Percentiles rank a stretch among this genome's conserved stretches.
Conservation (phyloP, 768 basidiomycete genomes). For the Boletellus ananas region DNA sequence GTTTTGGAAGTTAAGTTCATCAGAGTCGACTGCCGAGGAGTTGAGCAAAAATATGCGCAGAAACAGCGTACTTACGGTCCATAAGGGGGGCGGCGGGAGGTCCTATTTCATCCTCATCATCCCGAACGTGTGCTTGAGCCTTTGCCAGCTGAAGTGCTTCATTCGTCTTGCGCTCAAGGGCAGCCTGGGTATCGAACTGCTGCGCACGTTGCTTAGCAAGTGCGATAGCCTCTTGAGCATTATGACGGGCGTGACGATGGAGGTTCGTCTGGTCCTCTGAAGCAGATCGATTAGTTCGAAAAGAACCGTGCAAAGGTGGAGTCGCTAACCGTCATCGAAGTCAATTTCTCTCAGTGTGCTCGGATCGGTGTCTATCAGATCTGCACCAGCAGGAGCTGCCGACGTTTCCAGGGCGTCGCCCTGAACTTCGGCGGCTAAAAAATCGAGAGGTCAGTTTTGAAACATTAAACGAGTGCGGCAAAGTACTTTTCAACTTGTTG, state of each 20-base stretch:
- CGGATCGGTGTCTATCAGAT: constrained; percentile 53
- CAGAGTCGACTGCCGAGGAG: constrained; percentile 70
- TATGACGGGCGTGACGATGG: constrained; percentile 77
- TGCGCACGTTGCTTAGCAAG: constrained; percentile 75
- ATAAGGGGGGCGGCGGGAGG: constrained; percentile 49
- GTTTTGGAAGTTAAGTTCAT: constrained; percentile 99
- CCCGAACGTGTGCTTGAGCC: constrained; percentile 41
- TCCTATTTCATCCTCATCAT: constrained; percentile 38
- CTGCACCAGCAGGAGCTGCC: constrained; percentile 52
- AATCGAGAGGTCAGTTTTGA: constrained; percentile 11
- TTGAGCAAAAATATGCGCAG: constrained; percentile 1
- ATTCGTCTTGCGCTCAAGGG: constrained; percentile 74
- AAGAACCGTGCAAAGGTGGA: neutral
- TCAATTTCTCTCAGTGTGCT: constrained; percentile 67
- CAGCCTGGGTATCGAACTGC: constrained; percentile 83
- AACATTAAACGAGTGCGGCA: constrained; percentile 7
- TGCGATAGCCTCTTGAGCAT: constrained; percentile 85
- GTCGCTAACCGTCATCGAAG: constrained; percentile 79
- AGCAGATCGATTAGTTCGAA: constrained; percentile 2
- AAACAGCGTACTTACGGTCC: constrained; percentile 53
- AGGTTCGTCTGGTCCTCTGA: constrained; percentile 87
- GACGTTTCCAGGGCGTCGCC: constrained; percentile 46
- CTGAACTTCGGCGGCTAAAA: constrained; percentile 71
- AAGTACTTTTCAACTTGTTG: constrained; percentile 86
- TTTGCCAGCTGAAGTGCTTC: constrained; percentile 71